These are phyloP conservation scores for Euphorbia lathyris DNA, from an alignment of 345 rosid species.

Conservation along the genomic window DNA sequence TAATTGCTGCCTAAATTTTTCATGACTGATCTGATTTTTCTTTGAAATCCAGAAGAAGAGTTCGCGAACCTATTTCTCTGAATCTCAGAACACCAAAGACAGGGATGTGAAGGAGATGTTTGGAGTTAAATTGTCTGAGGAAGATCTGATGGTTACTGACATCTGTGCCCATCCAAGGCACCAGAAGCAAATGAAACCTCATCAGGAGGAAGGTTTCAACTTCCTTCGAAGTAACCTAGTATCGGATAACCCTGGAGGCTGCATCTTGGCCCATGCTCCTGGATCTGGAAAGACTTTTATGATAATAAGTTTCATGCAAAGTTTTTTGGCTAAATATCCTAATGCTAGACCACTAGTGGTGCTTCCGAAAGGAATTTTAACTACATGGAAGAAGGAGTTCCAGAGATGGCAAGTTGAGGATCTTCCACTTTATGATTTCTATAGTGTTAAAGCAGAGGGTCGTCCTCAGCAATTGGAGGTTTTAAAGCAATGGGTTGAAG, in stretches of 20 bases:
- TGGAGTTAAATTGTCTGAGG: conserved; percentile 49
- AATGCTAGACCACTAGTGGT: conserved; percentile 74
- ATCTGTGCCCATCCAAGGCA: conserved; percentile 87
- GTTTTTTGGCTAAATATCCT: conserved; percentile 80
- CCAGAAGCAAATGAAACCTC: conserved; percentile 76
- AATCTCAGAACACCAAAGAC: conserved; percentile 40
- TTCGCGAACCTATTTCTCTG: conserved; percentile 52
- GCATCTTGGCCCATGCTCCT: conserved; percentile 95
- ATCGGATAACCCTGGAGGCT: conserved; percentile 75
- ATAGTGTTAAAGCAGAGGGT: conserved; percentile 66
- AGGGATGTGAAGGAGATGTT: conserved; percentile 36
- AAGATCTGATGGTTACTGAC: conserved; percentile 49
- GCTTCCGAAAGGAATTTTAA: conserved; percentile 80
- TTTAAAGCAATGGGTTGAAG: conserved; percentile 62
- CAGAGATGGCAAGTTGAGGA: conserved; percentile 76
- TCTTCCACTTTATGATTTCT: conserved; percentile 63
- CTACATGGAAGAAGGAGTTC: conserved; percentile 90
- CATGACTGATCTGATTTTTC: conserved; percentile 1
- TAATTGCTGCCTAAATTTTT: neutral
- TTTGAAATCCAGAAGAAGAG: conserved; percentile 53
- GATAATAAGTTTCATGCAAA: conserved; percentile 84
- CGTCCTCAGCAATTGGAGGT: conserved; percentile 63
- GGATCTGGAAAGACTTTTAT: conserved; percentile 97
- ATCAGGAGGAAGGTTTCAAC: conserved; percentile 79
- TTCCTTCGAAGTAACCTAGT: conserved; percentile 72